These are phyloP conservation scores for Vitis cinerea DNA, from an alignment of 164 flowering plant genomes.

Conservation along the genomic window DNA sequence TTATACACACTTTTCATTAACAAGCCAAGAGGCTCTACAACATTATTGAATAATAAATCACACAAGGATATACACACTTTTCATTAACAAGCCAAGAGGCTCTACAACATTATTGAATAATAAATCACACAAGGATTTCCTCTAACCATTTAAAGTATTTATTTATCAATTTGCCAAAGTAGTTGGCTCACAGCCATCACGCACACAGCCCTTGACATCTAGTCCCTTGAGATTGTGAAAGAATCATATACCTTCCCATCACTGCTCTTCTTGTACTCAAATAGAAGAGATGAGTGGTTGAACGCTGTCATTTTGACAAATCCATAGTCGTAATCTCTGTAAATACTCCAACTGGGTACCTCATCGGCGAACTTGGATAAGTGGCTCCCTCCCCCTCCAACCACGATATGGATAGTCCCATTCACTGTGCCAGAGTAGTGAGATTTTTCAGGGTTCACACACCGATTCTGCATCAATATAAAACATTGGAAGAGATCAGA, in stretches of 20 bases:
- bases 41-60: too few species aligned
- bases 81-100: too few species aligned
- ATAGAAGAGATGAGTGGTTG: slow-evolving; percentile 73
- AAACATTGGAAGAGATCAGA: background rate
- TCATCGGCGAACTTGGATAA: slow-evolving; percentile 40
- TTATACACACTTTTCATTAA: too few species aligned
- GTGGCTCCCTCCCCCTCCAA: slow-evolving; percentile 82
- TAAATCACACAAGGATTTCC: too few species aligned
- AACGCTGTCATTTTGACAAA: slow-evolving; percentile 86
- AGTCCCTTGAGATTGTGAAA: slow-evolving; percentile 78
- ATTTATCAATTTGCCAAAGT: slow-evolving; percentile 40
- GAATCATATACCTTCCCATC: slow-evolving; percentile 83
- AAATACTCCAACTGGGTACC: slow-evolving; percentile 63
- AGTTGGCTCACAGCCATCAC: slow-evolving; percentile 58
- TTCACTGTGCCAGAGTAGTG: slow-evolving; percentile 62
- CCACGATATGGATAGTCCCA: slow-evolving; percentile 87
- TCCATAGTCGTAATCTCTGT: slow-evolving; percentile 64
- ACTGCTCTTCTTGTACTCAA: slow-evolving; percentile 85
- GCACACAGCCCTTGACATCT: slow-evolving; percentile 76
- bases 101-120: too few species aligned
- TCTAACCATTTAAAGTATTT: background rate
- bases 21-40: too few species aligned
- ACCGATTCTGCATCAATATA: slow-evolving; percentile 50
- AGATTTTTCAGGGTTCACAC: slow-evolving; percentile 53
- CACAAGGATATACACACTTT: too few species aligned